Percentiles rank a stretch among this genome's conserved stretches.
These are phyloP conservation scores for Daldinia caldariorum DNA, from an alignment of 495 filamentous ascomycete genomes.

Conservation along the genomic window DNA sequence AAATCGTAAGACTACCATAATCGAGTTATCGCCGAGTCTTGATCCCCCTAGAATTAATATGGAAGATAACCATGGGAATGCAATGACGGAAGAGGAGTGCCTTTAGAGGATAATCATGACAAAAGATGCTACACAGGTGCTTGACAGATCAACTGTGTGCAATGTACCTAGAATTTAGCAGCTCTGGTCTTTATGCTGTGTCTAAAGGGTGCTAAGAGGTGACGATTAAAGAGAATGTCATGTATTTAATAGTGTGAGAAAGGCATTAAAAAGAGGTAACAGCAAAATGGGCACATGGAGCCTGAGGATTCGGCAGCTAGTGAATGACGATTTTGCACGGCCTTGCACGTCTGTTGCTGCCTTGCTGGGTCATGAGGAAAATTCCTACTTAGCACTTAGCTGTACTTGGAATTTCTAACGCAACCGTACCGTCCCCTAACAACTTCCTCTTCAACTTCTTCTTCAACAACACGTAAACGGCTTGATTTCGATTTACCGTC, in stretches of 20 bases:
- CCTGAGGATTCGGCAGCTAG: slow-evolving; percentile 1
- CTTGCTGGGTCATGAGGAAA: not conserved
- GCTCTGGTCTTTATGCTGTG: not conserved
- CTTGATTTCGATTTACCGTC: not conserved
- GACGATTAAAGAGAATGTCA: not conserved
- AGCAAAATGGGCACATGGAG: not conserved
- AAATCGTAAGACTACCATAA: slow-evolving; percentile 43
- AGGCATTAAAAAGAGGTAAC: not conserved
- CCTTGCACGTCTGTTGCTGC: not conserved
- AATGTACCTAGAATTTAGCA: slow-evolving; percentile 5
- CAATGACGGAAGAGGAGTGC: not conserved
- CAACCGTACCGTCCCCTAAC: not conserved
- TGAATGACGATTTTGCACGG: not conserved
- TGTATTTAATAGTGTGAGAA: not conserved
- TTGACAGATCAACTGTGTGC: slow-evolving; percentile 7
- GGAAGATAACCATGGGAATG: not conserved
- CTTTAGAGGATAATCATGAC: not conserved
- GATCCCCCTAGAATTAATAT: not conserved
- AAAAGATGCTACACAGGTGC: not conserved
- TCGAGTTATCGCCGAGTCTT: slow-evolving; percentile 31
- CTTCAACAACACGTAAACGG: slow-evolving; percentile 6
- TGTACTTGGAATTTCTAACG: not conserved
- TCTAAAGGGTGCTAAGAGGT: not conserved
- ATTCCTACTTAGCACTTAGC: not conserved
- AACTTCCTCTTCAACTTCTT: not conserved